Evolutionary conservation across 345 rosid genomes (phyloP).

Genomic region (Noccaea bulbosa): DNA sequence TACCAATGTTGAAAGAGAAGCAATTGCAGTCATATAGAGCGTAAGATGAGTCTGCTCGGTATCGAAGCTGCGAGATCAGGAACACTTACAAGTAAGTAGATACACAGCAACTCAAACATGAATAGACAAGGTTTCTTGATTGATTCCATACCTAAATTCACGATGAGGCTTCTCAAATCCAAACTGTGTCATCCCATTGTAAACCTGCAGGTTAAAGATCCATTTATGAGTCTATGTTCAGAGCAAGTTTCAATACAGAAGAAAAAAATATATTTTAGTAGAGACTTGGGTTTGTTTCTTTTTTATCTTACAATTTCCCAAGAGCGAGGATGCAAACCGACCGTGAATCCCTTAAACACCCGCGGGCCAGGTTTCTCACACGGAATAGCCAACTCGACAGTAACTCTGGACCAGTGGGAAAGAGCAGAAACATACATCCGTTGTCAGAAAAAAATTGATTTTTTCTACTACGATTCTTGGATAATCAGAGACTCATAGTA

Average conservation of each 20-base stretch:
- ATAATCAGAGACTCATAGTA: constrained; percentile 21
- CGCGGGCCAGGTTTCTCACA: constrained; percentile 85
- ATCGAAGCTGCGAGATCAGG: constrained; percentile 56
- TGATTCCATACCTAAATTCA: constrained; percentile 63
- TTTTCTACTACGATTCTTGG: neutral
- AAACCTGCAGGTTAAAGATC: constrained; percentile 54
- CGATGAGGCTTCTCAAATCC: constrained; percentile 68
- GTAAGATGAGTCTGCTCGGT: constrained; percentile 78
- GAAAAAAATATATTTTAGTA: constrained; percentile 9
- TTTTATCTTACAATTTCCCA: constrained; percentile 80
- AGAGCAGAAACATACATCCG: constrained; percentile 2
- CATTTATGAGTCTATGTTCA: constrained; percentile 3
- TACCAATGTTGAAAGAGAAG: constrained; percentile 71
- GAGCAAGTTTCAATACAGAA: neutral
- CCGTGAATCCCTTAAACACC: constrained; percentile 84
- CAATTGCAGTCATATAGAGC: constrained; percentile 89
- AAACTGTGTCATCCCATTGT: constrained; percentile 85
- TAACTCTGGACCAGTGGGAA: constrained; percentile 55
- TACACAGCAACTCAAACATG: constrained; percentile 17
- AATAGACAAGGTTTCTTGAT: constrained; percentile 11
- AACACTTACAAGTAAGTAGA: constrained; percentile 8
- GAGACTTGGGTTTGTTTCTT: constrained; percentile 10
- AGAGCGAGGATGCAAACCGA: constrained; percentile 94
- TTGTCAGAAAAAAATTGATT: neutral
- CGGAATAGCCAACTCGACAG: constrained; percentile 80